These are phyloP conservation scores for Bipolaris oryzae DNA, from an alignment of 2,329 filamentous ascomycete species.

Conservation along the genomic window DNA sequence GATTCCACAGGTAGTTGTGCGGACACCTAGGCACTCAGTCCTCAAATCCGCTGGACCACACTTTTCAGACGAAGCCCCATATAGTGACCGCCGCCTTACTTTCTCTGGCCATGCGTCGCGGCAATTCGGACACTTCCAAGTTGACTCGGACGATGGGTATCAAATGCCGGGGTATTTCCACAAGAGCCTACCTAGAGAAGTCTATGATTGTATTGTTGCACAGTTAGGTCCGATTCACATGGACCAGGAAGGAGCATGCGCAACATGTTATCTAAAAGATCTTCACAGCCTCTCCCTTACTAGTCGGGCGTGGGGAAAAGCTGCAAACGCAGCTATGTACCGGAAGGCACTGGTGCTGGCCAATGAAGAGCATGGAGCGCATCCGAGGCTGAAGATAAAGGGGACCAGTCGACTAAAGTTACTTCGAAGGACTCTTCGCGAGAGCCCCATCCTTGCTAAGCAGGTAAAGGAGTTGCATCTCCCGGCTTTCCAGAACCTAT, in stretches of 20 bases:
- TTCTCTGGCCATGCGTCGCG: constrained; percentile 46
- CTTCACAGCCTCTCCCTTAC: constrained; percentile 60
- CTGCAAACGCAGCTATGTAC: constrained; percentile 59
- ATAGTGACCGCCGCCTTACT: constrained; percentile 22
- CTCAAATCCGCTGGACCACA: constrained; percentile 2
- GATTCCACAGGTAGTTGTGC: constrained; percentile 3
- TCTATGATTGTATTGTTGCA: constrained; percentile 61
- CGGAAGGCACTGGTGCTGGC: constrained; percentile 56
- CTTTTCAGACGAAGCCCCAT: background rate
- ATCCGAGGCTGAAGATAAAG: constrained; percentile 52
- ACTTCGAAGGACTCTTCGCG: constrained; percentile 60
- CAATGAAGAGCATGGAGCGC: constrained; percentile 46
- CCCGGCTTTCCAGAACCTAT: constrained; percentile 53
- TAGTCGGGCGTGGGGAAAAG: constrained; percentile 62
- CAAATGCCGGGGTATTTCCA: constrained; percentile 45
- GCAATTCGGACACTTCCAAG: constrained; percentile 45
- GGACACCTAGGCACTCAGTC: background rate
- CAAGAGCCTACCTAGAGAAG: constrained; percentile 58
- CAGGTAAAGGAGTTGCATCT: constrained; percentile 61
- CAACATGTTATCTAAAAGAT: constrained; percentile 62
- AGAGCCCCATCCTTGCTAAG: constrained; percentile 57
- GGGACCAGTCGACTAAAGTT: constrained; percentile 59
- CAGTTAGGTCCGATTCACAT: constrained; percentile 57
- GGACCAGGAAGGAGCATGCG: constrained; percentile 49
- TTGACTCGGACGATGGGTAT: constrained; percentile 26